A percentile compares a stretch with the other conserved stretches of the same genome.
These are phyloP conservation scores for Saposhnikovia divaricata DNA, from an alignment of 129 eudicot species.

Conservation along the genomic window DNA sequence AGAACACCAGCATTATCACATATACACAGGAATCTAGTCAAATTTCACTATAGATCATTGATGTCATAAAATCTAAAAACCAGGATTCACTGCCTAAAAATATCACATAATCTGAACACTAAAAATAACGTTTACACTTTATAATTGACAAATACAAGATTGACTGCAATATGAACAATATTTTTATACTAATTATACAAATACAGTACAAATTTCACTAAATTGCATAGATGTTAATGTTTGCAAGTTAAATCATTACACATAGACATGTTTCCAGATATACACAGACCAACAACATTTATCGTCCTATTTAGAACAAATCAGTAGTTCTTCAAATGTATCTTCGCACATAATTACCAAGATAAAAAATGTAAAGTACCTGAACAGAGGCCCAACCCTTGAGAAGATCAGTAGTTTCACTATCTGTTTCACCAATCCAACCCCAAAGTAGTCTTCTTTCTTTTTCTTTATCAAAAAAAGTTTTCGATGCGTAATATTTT, in stretches of 20 bases:
- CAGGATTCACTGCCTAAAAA: neutral
- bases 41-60: neutral
- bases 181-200: too few species aligned
- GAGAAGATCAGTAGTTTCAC: conserved; percentile 47
- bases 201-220: neutral
- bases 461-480: conserved; percentile 57
- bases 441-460: conserved; percentile 74
- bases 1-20: neutral
- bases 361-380: conserved; percentile 28
- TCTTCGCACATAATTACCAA: neutral
- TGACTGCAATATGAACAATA: neutral
- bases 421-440: conserved; percentile 77
- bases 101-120: neutral
- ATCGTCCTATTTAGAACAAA: neutral
- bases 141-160: neutral
- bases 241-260: neutral
- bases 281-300: neutral
- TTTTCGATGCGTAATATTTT: conserved; percentile 77
- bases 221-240: neutral
- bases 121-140: too few species aligned
- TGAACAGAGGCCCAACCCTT: conserved; percentile 89
- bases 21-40: neutral
- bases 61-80: neutral
- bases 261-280: neutral
- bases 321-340: neutral